Base-by-base conservation (phyloP, 2,329 filamentous ascomycete species). In the Cordyceps sp. region DNA sequence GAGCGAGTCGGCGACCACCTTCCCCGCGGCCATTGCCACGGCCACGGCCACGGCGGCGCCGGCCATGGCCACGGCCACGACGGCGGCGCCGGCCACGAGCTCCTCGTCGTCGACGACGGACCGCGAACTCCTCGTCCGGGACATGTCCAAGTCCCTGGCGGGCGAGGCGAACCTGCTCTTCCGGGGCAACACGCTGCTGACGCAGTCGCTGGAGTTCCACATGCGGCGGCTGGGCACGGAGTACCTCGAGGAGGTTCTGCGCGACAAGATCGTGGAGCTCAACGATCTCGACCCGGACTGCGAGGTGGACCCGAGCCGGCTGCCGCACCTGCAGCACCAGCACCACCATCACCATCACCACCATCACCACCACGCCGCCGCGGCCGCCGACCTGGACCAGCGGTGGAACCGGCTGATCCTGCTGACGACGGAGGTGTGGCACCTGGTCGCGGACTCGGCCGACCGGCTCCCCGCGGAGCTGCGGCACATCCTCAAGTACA, bases 141-240 rank as follows among this genome's bases (percentile, higher is more conserved):
- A 90, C 45, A 73, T 86, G 66, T 73, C 77, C 46, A 84, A 78
- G 50, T 79, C 78, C 8, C 65, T 85, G 4, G 78, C 82, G 18
- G 73, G 82, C 28, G 90, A 98, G 52, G 90, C 88, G 5, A 98
- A 96, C 43, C 64, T 98, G 2, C 70, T 98, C 4, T 98, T 98
- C 56, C 73, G 90, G 22, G 90, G 90, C 37, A 98, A 98, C 47
- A 92, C 90, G 0, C 61, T 98, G 9, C 66, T 96, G 19, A 98
- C 90, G 0, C 92, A 94, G 51, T 78, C 86, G 2, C 66, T 98
- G 28, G 90, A 98, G 50, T 80, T 84, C 36, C 86, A 98, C 51
- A 96, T 98, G 90, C 81, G 85, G 36, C 73, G 90, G 9, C 62
- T 96, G 1, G 90, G 90, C 26, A 88, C 85, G 42, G 86, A 94